Evolutionary conservation across 257 asterid species (phyloP).

Genomic region (Orobanche coerulescens): DNA sequence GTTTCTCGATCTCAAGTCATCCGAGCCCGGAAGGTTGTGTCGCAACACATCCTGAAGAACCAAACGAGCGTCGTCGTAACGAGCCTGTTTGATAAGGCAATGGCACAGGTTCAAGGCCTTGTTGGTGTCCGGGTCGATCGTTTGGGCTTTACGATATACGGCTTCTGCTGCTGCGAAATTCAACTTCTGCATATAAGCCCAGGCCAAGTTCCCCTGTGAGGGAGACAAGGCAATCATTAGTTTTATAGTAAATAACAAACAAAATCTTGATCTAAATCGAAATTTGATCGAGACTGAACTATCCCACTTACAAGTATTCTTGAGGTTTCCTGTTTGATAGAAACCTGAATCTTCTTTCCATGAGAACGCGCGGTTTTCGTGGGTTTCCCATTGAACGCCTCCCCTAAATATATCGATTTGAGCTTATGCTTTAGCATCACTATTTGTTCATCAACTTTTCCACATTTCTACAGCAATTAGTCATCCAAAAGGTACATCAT

Average conservation of each 20-base stretch:
- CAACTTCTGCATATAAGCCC: slow-evolving; percentile 81
- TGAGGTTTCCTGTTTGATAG: slow-evolving; percentile 52
- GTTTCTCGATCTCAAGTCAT: slow-evolving; percentile 42
- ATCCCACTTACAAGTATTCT: slow-evolving; percentile 37
- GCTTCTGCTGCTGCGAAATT: slow-evolving; percentile 70
- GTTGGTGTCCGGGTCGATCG: slow-evolving; percentile 73
- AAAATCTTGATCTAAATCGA: too few species aligned
- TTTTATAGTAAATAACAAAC: neutral
- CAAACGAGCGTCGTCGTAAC: slow-evolving; percentile 46
- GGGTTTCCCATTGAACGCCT: slow-evolving; percentile 57
- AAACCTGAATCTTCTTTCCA: slow-evolving; percentile 69
- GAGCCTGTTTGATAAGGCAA: slow-evolving; percentile 52
- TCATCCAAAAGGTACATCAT: neutral
- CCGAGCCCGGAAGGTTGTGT: slow-evolving; percentile 46
- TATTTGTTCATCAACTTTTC: slow-evolving; percentile 60
- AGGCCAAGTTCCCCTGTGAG: slow-evolving; percentile 65
- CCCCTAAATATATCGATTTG: slow-evolving; percentile 44
- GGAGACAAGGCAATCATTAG: neutral
- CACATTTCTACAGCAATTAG: slow-evolving; percentile 51
- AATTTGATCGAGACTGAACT: neutral
- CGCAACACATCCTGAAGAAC: slow-evolving; percentile 52
- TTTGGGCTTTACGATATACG: slow-evolving; percentile 68
- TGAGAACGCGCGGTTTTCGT: slow-evolving; percentile 65
- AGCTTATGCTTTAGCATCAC: slow-evolving; percentile 51
- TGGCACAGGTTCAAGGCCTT: slow-evolving; percentile 71